These are phyloP conservation scores for Kurtzmaniella natalensis DNA, from an alignment of 1,139 yeast species.

Conservation along the genomic window DNA sequence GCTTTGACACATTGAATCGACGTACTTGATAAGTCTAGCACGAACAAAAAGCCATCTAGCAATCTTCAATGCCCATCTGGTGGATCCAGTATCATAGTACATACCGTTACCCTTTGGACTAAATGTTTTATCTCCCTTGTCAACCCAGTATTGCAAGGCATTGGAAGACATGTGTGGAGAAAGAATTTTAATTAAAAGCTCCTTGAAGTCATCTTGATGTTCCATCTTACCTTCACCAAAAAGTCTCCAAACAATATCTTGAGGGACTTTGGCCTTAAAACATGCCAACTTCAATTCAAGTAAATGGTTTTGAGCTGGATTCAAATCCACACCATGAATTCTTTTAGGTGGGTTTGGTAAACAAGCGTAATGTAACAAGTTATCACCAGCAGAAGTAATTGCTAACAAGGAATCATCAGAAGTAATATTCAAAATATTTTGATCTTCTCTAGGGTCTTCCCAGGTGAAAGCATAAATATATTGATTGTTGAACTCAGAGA, in stretches of 20 bases:
- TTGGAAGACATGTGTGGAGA: slow-evolving; percentile 73
- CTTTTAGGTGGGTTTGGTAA: slow-evolving; percentile 68
- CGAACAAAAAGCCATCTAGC: slow-evolving; percentile 56
- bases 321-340: slow-evolving; percentile 81
- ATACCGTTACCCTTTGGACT: slow-evolving; percentile 52
- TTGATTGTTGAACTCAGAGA: slow-evolving; percentile 69
- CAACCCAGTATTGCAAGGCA: slow-evolving; percentile 78
- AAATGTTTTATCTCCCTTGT: slow-evolving; percentile 57
- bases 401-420: slow-evolving; percentile 71
- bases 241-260: slow-evolving; percentile 63
- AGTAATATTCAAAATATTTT: slow-evolving; percentile 55
- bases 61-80: slow-evolving; percentile 78
- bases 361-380: slow-evolving; percentile 67
- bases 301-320: slow-evolving; percentile 78
- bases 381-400: slow-evolving; percentile 84
- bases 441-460: slow-evolving; percentile 87
- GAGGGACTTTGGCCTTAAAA: slow-evolving; percentile 47
- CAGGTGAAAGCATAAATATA: slow-evolving; percentile 85
- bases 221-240: slow-evolving; percentile 72
- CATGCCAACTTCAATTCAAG: slow-evolving; percentile 75
- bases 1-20: slow-evolving; percentile 55
- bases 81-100: slow-evolving; percentile 71
- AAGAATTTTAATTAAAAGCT: slow-evolving; percentile 47
- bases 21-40: slow-evolving; percentile 50
- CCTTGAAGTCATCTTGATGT: slow-evolving; percentile 41